Conservation (phyloP, 805 yeast species). For the Wickerhamomyces xylosicus region DNA sequence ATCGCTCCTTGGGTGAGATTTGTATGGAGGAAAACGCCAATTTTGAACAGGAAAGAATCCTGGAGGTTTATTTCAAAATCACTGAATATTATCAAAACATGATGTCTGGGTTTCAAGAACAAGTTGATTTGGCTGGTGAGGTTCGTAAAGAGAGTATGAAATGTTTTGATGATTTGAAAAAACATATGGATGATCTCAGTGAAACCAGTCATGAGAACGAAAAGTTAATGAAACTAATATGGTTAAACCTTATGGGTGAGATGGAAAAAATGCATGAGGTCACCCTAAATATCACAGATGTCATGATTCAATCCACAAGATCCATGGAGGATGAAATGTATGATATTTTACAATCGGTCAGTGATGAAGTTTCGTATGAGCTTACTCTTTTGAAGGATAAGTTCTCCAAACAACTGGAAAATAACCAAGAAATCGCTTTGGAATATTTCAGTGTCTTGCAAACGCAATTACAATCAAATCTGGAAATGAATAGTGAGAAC, state of each 20-base stretch:
- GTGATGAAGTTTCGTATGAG: conserved; percentile 4
- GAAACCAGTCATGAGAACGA: conserved; percentile 3
- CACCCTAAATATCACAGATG: conserved; percentile 9
- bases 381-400: conserved; percentile 5
- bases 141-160: conserved; percentile 11
- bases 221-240: conserved; percentile 7
- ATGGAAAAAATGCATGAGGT: conserved; percentile 9
- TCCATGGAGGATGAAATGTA: conserved; percentile 7
- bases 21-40: conserved; percentile 46
- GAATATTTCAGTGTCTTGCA: background rate
- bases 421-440: conserved; percentile 3
- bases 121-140: conserved; percentile 9
- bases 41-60: conserved; percentile 38
- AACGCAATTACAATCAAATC: background rate
- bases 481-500: conserved; percentile 2
- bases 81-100: conserved; percentile 24
- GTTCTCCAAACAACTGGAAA: conserved; percentile 9
- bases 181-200: conserved; percentile 9
- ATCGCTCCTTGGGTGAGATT: conserved; percentile 38
- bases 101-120: conserved; percentile 11
- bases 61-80: conserved; percentile 35
- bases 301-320: conserved; percentile 6
- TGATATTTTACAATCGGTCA: conserved; percentile 5
- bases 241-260: conserved; percentile 7
- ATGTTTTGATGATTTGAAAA: conserved; percentile 5